Base-by-base conservation (phyloP, 345 rosid species). In the Gossypioides kirkii region DNA sequence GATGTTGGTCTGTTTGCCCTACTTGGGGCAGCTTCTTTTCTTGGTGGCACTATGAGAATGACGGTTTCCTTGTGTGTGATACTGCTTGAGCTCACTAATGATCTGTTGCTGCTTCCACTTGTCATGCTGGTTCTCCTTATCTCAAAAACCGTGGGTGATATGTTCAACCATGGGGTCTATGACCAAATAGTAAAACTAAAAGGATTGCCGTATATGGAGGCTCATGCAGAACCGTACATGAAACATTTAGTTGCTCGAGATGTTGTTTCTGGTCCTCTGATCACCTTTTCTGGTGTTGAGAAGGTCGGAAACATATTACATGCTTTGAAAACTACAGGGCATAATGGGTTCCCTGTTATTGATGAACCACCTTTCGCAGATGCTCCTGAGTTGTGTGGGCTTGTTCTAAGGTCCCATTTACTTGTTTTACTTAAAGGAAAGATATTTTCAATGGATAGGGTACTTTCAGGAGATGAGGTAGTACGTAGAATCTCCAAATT, bases 31-130 rank as follows among this genome's bases (percentile, higher is more conserved):
- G 94, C 94, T 3, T 86, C 94, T 25, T 87, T 87, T 78, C 89
- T 89, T 0, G 94, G 94, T 20, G 89, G 91, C 69, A 87, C 94
- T 26, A 89, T 89, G 94, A 84, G 94, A 62, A 89, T 86, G 94
- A 89, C 91, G 0, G 94, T 89, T 73, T 89, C 94, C 49, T 85
- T 89, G 10, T 89, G 94, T 69, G 80, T 89, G 38, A 87, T 89
- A 74, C 86, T 89, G 61, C 87, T 89, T 25, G 94, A 89, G 76
- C 94, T 87, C 70, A 87, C 91, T 8, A 89, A 87, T 3, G 87
- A 87, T 73, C 77, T 89, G 43, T 70, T 83, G 74, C 73, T 89
- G 77, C 89, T 89, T 72, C 94, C 94, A 4, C 82, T 86, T 20
- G 84, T 89, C 77, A 89, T 89, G 94, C 45, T 89, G 17, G 90